Evolutionary conservation across 495 filamentous ascomycete species (phyloP).

Genomic region (Talaromyces ruber): DNA sequence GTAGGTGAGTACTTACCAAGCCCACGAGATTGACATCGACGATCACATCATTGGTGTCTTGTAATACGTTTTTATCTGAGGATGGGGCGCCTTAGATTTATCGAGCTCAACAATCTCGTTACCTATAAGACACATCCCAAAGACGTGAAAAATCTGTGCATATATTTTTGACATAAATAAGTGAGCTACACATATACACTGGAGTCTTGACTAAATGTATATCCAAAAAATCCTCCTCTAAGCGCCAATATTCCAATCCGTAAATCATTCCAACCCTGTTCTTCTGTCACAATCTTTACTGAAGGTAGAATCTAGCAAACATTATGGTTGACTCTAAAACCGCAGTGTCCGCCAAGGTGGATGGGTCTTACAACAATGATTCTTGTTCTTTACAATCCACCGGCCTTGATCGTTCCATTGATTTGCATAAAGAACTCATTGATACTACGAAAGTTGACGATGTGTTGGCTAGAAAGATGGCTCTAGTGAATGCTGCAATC

Average conservation of each 20-base stretch:
- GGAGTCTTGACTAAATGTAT: too few species aligned
- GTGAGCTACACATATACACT: too few species aligned
- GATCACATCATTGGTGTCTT: background rate
- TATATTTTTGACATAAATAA: too few species aligned
- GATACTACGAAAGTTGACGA: slow-evolving; percentile 13
- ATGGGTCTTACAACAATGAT: slow-evolving; percentile 1
- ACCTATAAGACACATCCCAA: too few species aligned
- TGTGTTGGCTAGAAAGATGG: slow-evolving; percentile 19
- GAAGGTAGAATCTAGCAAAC: too few species aligned
- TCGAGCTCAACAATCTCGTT: too few species aligned
- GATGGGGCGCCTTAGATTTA: too few species aligned
- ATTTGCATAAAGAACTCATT: slow-evolving; percentile 10
- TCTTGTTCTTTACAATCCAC: slow-evolving; percentile 4
- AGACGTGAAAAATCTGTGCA: too few species aligned
- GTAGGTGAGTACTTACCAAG: background rate
- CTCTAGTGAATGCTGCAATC: slow-evolving; percentile 19
- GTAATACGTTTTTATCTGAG: background rate
- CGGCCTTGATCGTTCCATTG: slow-evolving; percentile 3
- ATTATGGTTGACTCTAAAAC: slow-evolving; percentile 2
- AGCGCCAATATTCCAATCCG: too few species aligned
- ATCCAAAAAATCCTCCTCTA: too few species aligned
- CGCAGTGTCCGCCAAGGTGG: background rate
- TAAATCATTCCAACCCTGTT: too few species aligned
- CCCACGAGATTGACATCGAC: background rate
- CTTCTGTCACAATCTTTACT: too few species aligned